Conservation (phyloP, 805 yeast species). For the Candida pini region DNA sequence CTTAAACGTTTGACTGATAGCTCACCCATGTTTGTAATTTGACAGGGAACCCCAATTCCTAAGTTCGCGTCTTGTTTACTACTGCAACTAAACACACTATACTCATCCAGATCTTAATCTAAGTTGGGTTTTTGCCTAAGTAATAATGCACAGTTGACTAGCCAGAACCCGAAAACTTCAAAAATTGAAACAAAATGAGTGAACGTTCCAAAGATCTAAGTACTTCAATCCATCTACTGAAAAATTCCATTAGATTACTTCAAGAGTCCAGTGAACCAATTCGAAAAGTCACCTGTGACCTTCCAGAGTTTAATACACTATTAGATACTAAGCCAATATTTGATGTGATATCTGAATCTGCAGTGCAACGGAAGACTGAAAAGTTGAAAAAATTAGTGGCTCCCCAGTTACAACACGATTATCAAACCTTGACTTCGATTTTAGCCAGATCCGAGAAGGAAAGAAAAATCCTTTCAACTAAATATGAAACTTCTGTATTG, state of each 20-base stretch:
- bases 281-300: conserved; percentile 31
- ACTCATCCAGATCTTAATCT: no score
- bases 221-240: conserved; percentile 12
- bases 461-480: conserved; percentile 29
- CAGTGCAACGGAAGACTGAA: conserved; percentile 35
- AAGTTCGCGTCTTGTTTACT: no score
- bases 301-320: conserved; percentile 33
- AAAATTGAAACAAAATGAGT: background rate
- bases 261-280: conserved; percentile 12
- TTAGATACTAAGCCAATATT: conserved; percentile 42
- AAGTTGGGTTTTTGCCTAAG: no score
- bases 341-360: conserved; percentile 46
- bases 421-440: conserved; percentile 29
- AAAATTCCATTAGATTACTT: conserved; percentile 14
- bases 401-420: conserved; percentile 35
- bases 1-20: no score
- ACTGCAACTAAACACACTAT: no score
- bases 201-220: conserved; percentile 10
- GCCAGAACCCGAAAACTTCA: background rate
- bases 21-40: no score
- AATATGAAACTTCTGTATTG: conserved; percentile 36
- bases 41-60: no score
- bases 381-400: conserved; percentile 32
- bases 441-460: conserved; percentile 30
- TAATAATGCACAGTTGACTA: no score